A percentile compares a stretch with the other conserved stretches of the same genome.
These are phyloP conservation scores for Amborella trichopoda DNA, from an alignment of 164 flowering plant genomes.

Conservation along the genomic window DNA sequence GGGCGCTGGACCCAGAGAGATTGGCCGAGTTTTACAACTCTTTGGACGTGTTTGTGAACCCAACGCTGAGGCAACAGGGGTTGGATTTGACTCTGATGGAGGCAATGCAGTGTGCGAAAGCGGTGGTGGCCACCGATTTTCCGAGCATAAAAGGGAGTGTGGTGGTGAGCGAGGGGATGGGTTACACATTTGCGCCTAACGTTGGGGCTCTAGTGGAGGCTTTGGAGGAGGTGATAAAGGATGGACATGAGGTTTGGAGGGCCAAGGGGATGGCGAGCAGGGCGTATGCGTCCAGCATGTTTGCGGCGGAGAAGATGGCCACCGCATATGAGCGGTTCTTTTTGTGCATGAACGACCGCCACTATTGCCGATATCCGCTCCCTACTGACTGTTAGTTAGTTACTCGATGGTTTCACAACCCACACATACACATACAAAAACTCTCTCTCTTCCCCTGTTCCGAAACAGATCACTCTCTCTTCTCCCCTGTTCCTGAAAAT, in stretches of 20 bases:
- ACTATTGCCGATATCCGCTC: slow-evolving; percentile 46
- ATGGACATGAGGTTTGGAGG: slow-evolving; percentile 44
- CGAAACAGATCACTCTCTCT: too few species aligned
- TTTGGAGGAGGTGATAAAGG: slow-evolving; percentile 43
- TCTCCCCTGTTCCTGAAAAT: too few species aligned
- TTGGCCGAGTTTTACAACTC: slow-evolving; percentile 55
- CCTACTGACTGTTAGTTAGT: too few species aligned
- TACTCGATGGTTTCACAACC: too few species aligned
- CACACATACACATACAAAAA: too few species aligned
- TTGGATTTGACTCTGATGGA: slow-evolving; percentile 85
- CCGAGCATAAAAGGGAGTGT: slow-evolving; percentile 69
- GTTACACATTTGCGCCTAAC: slow-evolving; percentile 71
- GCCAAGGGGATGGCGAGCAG: slow-evolving; percentile 56
- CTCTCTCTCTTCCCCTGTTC: too few species aligned
- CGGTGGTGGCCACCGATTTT: slow-evolving; percentile 75
- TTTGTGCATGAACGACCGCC: slow-evolving; percentile 55
- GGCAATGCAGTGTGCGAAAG: slow-evolving; percentile 85
- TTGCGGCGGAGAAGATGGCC: slow-evolving; percentile 74
- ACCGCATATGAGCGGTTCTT: slow-evolving; percentile 78
- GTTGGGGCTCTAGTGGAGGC: slow-evolving; percentile 64
- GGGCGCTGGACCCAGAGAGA: slow-evolving; percentile 48
- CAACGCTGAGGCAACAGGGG: slow-evolving; percentile 84
- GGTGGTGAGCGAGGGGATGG: slow-evolving; percentile 60
- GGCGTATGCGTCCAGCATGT: slow-evolving; percentile 57
- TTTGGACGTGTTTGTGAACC: slow-evolving; percentile 68